Percentiles rank a stretch among this genome's conserved stretches.
phyloP scores from a whole-genome alignment of 371 early-diverging fungal species.

The Apophysomyces ossiformis region DNA sequence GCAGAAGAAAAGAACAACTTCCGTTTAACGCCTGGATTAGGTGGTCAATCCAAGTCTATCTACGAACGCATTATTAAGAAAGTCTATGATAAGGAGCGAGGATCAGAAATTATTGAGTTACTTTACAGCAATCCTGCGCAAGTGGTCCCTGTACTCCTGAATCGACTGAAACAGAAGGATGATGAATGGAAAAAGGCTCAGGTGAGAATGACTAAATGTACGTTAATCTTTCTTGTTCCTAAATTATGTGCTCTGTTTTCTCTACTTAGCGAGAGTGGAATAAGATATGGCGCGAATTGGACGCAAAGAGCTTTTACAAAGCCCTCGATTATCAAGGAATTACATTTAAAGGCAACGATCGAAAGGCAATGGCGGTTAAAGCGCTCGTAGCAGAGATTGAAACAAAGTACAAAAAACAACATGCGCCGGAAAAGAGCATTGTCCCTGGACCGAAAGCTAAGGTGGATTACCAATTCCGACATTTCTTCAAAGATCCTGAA shows the following conservation, averaged over 20 bases:
- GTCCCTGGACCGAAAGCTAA: slow-evolving; percentile 34
- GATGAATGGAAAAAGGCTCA: slow-evolving; percentile 86
- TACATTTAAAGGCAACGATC: slow-evolving; percentile 89
- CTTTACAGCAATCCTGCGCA: slow-evolving; percentile 90
- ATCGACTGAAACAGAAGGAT: slow-evolving; percentile 95
- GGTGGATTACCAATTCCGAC: slow-evolving; percentile 66
- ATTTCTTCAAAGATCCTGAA: slow-evolving; percentile 59
- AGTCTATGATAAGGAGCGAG: slow-evolving; percentile 89
- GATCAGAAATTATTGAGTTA: slow-evolving; percentile 90
- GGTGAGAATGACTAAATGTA: slow-evolving; percentile 62
- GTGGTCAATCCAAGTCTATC: slow-evolving; percentile 84
- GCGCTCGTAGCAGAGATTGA: slow-evolving; percentile 87
- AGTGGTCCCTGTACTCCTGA: slow-evolving; percentile 94
- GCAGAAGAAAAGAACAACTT: slow-evolving; percentile 77
- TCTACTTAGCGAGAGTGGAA: slow-evolving; percentile 80
- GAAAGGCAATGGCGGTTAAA: slow-evolving; percentile 79
- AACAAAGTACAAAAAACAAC: slow-evolving; percentile 52
- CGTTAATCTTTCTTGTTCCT: slow-evolving; percentile 38
- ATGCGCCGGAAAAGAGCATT: slow-evolving; percentile 19
- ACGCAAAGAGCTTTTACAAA: slow-evolving; percentile 94
- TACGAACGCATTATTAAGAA: slow-evolving; percentile 90
- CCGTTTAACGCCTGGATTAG: slow-evolving; percentile 77
- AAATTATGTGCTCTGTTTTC: slow-evolving; percentile 51
- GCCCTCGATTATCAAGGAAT: slow-evolving; percentile 96
- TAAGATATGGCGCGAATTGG: slow-evolving; percentile 96